Evolutionary conservation across 2,329 filamentous ascomycete species (phyloP).

Genomic region (Thermoascus crustaceus): DNA sequence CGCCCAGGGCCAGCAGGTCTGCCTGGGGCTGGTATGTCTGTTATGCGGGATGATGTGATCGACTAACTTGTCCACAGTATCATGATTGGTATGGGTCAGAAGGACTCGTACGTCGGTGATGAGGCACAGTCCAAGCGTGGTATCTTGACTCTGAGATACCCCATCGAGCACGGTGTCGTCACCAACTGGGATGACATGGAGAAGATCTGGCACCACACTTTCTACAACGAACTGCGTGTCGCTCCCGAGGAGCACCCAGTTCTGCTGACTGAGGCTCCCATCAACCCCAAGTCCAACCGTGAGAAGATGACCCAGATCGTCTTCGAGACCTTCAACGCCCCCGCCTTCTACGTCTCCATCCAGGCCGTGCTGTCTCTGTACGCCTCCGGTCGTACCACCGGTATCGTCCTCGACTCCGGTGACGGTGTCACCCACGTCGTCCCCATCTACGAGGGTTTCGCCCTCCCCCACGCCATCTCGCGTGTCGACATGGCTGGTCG

Average conservation of each 20-base stretch:
- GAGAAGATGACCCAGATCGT: constrained; percentile 99
- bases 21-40: background rate
- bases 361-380: constrained; percentile 99
- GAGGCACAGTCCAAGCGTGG: constrained; percentile 99
- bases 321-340: constrained; percentile 99
- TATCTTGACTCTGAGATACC: constrained; percentile 99
- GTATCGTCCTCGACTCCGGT: constrained; percentile 99
- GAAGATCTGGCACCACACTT: constrained; percentile 99
- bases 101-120: constrained; percentile 99
- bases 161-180: constrained; percentile 99
- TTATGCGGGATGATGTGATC: constrained; percentile 3
- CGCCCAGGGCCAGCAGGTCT: constrained; percentile 4
- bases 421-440: constrained; percentile 99
- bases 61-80: constrained; percentile 58
- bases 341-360: constrained; percentile 99
- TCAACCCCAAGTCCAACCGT: constrained; percentile 99
- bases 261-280: constrained; percentile 96
- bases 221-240: constrained; percentile 99
- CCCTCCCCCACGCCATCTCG: constrained; percentile 98
- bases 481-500: constrained; percentile 99
- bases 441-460: constrained; percentile 99
- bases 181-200: constrained; percentile 99
- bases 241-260: constrained; percentile 99
- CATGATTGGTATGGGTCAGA: constrained; percentile 99
- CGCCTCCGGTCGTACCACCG: constrained; percentile 99